phyloP scores from a whole-genome alignment of 768 basidiomycete species.

The Daedalea quercina region DNA sequence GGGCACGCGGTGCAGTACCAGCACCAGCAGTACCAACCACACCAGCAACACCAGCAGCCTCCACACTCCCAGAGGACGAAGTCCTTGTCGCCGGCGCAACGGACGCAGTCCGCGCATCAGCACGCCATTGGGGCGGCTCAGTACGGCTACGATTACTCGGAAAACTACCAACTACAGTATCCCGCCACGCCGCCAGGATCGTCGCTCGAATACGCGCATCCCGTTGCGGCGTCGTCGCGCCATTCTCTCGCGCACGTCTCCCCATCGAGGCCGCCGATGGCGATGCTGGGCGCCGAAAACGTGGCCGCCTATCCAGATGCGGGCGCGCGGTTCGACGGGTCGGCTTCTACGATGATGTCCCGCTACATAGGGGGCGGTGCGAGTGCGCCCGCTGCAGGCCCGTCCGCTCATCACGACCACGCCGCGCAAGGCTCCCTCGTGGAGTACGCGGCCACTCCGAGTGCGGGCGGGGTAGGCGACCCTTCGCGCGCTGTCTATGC shows the following conservation, averaged over 20 bases:
- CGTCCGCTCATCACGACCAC: no score
- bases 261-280: slow-evolving; percentile 7
- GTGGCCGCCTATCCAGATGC: slow-evolving; percentile 8
- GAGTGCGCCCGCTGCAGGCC: no score
- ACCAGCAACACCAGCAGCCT: no score
- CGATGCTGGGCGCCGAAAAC: slow-evolving; percentile 2
- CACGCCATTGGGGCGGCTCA: not conserved
- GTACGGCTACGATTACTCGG: not conserved
- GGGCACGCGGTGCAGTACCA: not conserved
- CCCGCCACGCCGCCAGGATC: not conserved
- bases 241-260: slow-evolving; percentile 17
- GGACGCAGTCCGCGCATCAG: not conserved
- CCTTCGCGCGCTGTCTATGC: not conserved
- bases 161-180: not conserved
- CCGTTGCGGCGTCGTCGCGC: not conserved
- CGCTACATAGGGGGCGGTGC: no score
- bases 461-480: not conserved
- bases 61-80: no score
- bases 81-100: not conserved
- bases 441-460: not conserved
- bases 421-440: not conserved
- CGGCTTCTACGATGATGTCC: no score
- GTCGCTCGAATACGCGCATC: not conserved
- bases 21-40: slow-evolving; percentile 2
- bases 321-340: not conserved